phyloP scores from a whole-genome alignment of 495 filamentous ascomycete genomes.

The Evernia prunastri region DNA sequence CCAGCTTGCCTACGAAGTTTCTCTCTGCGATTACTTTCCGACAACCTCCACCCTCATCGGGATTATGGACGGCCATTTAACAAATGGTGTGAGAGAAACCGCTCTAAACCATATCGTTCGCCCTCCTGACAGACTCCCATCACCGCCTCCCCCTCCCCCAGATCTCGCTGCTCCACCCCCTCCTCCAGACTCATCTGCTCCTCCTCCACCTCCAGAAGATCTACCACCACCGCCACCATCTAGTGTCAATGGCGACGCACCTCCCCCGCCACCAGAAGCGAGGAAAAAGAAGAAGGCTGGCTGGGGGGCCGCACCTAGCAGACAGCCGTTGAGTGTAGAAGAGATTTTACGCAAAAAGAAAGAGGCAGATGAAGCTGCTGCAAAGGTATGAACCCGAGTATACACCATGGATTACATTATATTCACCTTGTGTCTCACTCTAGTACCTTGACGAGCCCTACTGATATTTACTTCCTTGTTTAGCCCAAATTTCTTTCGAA shows the following conservation, averaged over 20 bases:
- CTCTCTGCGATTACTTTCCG: no score
- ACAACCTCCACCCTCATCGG: background rate
- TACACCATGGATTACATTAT: slow-evolving; percentile 4
- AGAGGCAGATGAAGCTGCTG: slow-evolving; percentile 68
- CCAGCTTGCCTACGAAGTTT: background rate
- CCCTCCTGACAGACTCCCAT: background rate
- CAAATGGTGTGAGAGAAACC: slow-evolving; percentile 4
- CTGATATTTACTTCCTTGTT: slow-evolving; percentile 28
- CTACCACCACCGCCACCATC: slow-evolving; percentile 50
- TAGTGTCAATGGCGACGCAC: slow-evolving; percentile 30
- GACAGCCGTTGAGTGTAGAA: slow-evolving; percentile 62
- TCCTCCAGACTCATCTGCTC: slow-evolving; percentile 39
- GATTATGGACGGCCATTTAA: slow-evolving; percentile 11
- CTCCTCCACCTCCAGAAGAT: slow-evolving; percentile 55
- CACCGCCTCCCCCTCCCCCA: slow-evolving; percentile 15
- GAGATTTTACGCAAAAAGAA: slow-evolving; percentile 72
- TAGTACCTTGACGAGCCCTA: slow-evolving; percentile 27
- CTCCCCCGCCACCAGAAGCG: slow-evolving; percentile 27
- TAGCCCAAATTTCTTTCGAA: slow-evolving; percentile 91
- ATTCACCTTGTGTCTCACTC: slow-evolving; percentile 26
- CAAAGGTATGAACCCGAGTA: slow-evolving; percentile 49
- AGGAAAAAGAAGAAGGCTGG: slow-evolving; percentile 52
- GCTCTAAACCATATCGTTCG: background rate
- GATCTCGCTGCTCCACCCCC: slow-evolving; percentile 18
- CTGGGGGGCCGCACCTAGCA: slow-evolving; percentile 38